These are phyloP conservation scores for Coemansia sp. DNA, from an alignment of 192 early-diverging fungal genomes.

Conservation along the genomic window DNA sequence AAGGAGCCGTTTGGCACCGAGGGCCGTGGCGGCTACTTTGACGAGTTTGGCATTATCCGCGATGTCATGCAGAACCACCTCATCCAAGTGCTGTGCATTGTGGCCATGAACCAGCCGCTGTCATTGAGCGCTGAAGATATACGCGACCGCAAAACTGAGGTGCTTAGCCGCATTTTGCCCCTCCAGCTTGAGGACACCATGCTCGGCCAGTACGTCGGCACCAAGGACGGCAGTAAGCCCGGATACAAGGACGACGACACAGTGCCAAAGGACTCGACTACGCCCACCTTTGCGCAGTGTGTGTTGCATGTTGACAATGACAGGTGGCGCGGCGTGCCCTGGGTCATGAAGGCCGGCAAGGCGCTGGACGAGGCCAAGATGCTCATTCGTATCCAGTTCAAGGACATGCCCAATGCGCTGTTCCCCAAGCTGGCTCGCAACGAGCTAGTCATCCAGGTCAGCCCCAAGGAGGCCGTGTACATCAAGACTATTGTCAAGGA, in stretches of 20 bases:
- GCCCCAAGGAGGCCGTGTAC: slow-evolving; percentile 91
- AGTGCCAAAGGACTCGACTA: slow-evolving; percentile 77
- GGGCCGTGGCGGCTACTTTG: slow-evolving; percentile 96
- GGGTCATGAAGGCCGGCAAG: slow-evolving; percentile 75
- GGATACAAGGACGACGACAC: slow-evolving; percentile 90
- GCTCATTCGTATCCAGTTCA: slow-evolving; percentile 94
- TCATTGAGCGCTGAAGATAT: slow-evolving; percentile 82
- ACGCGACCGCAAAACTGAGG: slow-evolving; percentile 90
- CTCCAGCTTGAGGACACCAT: slow-evolving; percentile 74
- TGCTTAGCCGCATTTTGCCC: slow-evolving; percentile 74
- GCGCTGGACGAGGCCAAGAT: slow-evolving; percentile 86
- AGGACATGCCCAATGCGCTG: slow-evolving; percentile 77
- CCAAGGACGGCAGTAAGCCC: slow-evolving; percentile 71
- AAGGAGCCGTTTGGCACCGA: slow-evolving; percentile 95
- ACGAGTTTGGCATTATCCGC: slow-evolving; percentile 96
- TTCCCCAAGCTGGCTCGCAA: slow-evolving; percentile 77
- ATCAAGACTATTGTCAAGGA: slow-evolving; percentile 94
- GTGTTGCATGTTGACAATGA: slow-evolving; percentile 88
- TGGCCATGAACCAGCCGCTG: slow-evolving; percentile 93
- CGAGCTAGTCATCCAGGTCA: slow-evolving; percentile 91
- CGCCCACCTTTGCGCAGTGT: slow-evolving; percentile 87
- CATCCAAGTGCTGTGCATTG: slow-evolving; percentile 85
- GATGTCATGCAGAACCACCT: slow-evolving; percentile 93
- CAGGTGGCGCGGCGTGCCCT: slow-evolving; percentile 74
- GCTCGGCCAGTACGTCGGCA: slow-evolving; percentile 85